Evolutionary conservation across 371 early-diverging fungal species (phyloP).

Genomic region (Fennellomyces sp.): DNA sequence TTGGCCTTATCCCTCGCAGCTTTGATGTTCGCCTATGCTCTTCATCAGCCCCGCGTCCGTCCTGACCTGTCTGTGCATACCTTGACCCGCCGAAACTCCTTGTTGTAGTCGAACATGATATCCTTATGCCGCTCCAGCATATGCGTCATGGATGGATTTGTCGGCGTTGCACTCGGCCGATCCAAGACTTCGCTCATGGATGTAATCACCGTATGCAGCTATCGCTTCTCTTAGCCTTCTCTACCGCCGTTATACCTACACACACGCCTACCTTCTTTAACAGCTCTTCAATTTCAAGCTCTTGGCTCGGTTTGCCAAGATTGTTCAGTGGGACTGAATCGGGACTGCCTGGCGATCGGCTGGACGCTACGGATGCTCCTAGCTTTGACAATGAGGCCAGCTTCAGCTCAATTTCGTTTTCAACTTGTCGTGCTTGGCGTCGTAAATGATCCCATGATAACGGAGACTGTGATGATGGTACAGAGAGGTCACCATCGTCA

Average conservation of each 20-base stretch:
- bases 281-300: conserved; percentile 61
- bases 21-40: conserved; percentile 52
- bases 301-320: conserved; percentile 41
- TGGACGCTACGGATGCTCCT: conserved; percentile 26
- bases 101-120: conserved; percentile 70
- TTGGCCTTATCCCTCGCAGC: conserved; percentile 64
- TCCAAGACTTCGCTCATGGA: conserved; percentile 58
- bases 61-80: no score
- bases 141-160: conserved; percentile 71
- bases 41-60: no score
- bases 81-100: conserved; percentile 68
- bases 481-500: conserved; percentile 19
- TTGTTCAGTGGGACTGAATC: conserved; percentile 1
- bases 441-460: conserved; percentile 68
- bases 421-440: conserved; percentile 68
- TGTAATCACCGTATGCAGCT: conserved; percentile 62
- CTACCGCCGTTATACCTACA: neutral
- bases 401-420: conserved; percentile 68
- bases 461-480: conserved; percentile 13
- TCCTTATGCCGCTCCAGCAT: conserved; percentile 73
- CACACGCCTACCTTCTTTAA: conserved; percentile 53
- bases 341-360: neutral
- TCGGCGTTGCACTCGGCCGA: conserved; percentile 53
- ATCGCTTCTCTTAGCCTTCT: no score
- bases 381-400: conserved; percentile 49